Base-by-base conservation (phyloP, 495 filamentous ascomycete species). In the Aspergillus baeticus region DNA sequence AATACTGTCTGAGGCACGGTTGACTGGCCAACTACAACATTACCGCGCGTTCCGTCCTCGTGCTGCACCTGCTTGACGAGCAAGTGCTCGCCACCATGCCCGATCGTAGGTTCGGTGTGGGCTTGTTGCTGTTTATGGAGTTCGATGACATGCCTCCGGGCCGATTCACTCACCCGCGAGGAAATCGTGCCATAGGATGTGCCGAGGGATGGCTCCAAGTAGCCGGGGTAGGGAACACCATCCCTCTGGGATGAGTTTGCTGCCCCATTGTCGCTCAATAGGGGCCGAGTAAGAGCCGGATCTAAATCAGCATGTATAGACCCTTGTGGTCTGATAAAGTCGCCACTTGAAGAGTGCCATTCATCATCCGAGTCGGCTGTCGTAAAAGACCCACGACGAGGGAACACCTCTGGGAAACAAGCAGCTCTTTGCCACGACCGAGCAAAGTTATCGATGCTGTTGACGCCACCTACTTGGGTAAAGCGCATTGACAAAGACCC, bases 1-100 rank as follows among this genome's bases (percentile, higher is more conserved):
- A 98, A 96, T 56, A 97, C 80, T 0, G 94, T 98, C 74, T 98
- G 94, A 2, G 93, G 92, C 26, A 97, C 74, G 2, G 94, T 98
- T 10, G 90, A 95, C 76, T 93, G 91, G 34, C 94, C 94, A 55
- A 94, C 83, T 6, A 98, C 84, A 22, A 92, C 80, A 63, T 88
- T 79, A 23, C 95, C 84, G 15, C 91, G 77, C 55, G 88, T 90
- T 21, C 94, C 94, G 67, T 96, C 92, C 64, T 94, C 89, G 54
- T 81, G 79, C 68, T 95, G 86, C 6, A 96, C 82, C 65, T 90
- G 85, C 70, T 90, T 95, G 41, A 97, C 85, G 20, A 97, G 68
- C 45, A 98, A 77, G 1, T 90, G 90, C 60, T 88, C 85, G 34
- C 86, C 75, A 65, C 91, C 90, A 21, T 84, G 84, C 54, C 90